Evolutionary conservation across 768 basidiomycete species (phyloP), one percentile per base, ranked within the genome.

Genomic region (Epithele typhae): DNA sequence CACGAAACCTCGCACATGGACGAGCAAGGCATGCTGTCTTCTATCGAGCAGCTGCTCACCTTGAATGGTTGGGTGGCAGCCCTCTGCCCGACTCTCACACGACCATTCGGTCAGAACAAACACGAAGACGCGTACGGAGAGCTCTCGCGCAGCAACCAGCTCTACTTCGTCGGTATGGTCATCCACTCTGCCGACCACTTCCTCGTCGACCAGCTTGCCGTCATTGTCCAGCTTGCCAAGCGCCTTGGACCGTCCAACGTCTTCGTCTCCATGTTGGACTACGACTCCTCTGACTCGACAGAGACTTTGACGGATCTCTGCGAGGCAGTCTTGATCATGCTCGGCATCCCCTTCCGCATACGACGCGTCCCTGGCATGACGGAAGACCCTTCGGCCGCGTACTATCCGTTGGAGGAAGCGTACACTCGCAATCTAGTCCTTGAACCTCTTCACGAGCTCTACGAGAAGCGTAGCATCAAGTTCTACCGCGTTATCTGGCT

Each of bases 121-220:
- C 76, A 81, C 51, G 83, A 94, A 45, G 82, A 87, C 54, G 77
- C 87, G 17, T 98, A 92, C 64, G 89, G 92, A 57, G 93, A 94
- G 65, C 82, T 99, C 51, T 81, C 86, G 21, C 76, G 75, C 25
- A 78, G 86, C 43, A 84, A 90, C 56, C 84, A 87, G 55, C 74
- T 97, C 15, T 99, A 97, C 73, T 99, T 85, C 64, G 78, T 99
- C 53, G 94, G 92, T 46, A 87, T 98, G 56, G 81, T 94, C 54
- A 88, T 99, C 37, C 95, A 99, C 66, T 95, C 92, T 3, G 96
- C 96, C 2, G 96, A 99, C 72, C 96, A 99, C 64, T 99, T 99
- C 71, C 81, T 98, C 44, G 90, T 97, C 54, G 96, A 98, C 70
- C 96, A 99, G 64, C 83, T 99, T 37, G 92, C 96, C 17, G 91